Base-by-base conservation (phyloP, 768 basidiomycete species). In the Saitozyma podzolica region DNA sequence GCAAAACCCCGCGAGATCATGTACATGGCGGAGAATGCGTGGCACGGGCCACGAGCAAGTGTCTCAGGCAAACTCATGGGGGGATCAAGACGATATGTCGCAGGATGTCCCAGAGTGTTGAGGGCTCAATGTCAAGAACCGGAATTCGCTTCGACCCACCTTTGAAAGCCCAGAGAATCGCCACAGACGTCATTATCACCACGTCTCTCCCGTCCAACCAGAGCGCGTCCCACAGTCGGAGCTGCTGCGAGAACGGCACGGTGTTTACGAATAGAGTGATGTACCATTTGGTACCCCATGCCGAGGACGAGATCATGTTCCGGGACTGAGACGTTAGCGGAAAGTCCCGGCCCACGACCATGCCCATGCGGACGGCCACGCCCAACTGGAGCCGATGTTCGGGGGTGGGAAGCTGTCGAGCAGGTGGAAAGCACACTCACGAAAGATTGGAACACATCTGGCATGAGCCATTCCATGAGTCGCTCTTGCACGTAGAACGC, bases 241-340 rank as follows among this genome's bases (percentile, higher is more conserved):
- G 81, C 81, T 97, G 93, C 52, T 89, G 92, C 79, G 94, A 91
- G 78, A 95, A 98, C 20, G 95, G 92, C 49, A 99, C 88, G 0
- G 91, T 90, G 75, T 95, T 96, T 54, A 93, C 87, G 74, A 97
- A 99, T 13, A 98, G 83, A 2, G 96, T 98, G 79, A 99, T 98
- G 77, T 97, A 99, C 96, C 96, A 98, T 80, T 98, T 98, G 1
- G 95, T 97, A 37, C 93, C 93, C 81, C 95, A 99, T 17, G 91
- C 87, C 39, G 93, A 94, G 11, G 92, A 93, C 8, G 90, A 90
- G 62, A 99, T 89, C 85, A 86, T 89, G 70, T 97, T 88, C 70
- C 86, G 88, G 81, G 87, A 86, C 84, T 84, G 58, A 20, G 17
- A 29, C 29, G 29, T 29, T 29, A 29, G 29, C n/a, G n/a, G n/a